Evolutionary conservation across 2,329 filamentous ascomycete species (phyloP).

Genomic region (Cladosporium austrohemisphaericum): DNA sequence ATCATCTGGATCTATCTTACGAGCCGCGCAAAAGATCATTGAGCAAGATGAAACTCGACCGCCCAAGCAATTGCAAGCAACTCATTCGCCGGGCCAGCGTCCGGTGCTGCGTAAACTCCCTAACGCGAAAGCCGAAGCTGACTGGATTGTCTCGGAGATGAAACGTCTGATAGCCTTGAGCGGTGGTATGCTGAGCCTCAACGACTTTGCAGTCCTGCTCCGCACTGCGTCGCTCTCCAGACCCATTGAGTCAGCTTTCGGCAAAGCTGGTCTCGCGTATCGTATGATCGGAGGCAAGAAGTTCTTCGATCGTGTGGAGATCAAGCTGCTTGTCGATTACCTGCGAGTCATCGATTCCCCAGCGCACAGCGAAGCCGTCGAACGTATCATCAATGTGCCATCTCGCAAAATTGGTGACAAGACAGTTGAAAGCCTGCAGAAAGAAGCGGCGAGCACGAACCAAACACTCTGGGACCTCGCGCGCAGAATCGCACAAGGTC

Average conservation of each 20-base stretch:
- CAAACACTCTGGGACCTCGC: conserved; percentile 75
- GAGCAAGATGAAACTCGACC: conserved; percentile 82
- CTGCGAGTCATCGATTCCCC: conserved; percentile 80
- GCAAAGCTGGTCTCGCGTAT: conserved; percentile 78
- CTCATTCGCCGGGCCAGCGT: conserved; percentile 72
- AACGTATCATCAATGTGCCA: conserved; percentile 80
- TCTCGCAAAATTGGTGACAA: conserved; percentile 74
- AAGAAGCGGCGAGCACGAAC: conserved; percentile 69
- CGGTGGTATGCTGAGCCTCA: conserved; percentile 66
- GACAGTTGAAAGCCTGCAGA: conserved; percentile 69
- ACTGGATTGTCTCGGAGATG: conserved; percentile 86
- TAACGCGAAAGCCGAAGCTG: conserved; percentile 68
- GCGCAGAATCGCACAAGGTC: conserved; percentile 54
- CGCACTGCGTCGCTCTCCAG: conserved; percentile 78
- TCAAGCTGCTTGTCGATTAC: conserved; percentile 85
- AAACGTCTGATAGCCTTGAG: conserved; percentile 66
- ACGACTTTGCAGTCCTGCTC: conserved; percentile 83
- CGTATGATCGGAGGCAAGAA: conserved; percentile 86
- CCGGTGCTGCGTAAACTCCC: conserved; percentile 77
- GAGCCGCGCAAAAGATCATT: conserved; percentile 77
- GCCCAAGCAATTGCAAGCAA: conserved; percentile 72
- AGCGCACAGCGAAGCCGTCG: conserved; percentile 79
- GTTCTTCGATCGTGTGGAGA: conserved; percentile 88
- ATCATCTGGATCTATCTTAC: conserved; percentile 80
- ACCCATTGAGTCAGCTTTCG: conserved; percentile 78